Conservation (phyloP, 495 filamentous ascomycete species). For the Xylaria nigripes region DNA sequence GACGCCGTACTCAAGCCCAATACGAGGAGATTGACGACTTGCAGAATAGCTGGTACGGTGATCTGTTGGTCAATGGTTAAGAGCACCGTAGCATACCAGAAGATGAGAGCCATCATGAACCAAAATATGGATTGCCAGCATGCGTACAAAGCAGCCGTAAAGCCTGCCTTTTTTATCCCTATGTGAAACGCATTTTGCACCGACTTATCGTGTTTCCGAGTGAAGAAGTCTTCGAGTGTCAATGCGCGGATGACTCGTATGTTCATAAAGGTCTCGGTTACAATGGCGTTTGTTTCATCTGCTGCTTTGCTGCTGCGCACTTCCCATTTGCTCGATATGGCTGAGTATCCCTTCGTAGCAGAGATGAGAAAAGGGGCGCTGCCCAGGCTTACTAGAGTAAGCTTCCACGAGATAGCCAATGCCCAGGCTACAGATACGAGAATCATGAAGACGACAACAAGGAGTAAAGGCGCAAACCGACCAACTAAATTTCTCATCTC, state of each 20-base stretch:
- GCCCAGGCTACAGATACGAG: slow-evolving; percentile 64
- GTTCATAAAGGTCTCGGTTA: slow-evolving; percentile 73
- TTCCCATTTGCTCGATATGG: slow-evolving; percentile 64
- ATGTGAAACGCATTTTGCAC: slow-evolving; percentile 41
- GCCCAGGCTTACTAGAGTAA: slow-evolving; percentile 69
- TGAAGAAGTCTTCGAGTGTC: slow-evolving; percentile 68
- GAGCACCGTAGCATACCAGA: slow-evolving; percentile 70
- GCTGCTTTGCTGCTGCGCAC: slow-evolving; percentile 52
- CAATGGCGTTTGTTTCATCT: slow-evolving; percentile 46
- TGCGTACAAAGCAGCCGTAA: slow-evolving; percentile 67
- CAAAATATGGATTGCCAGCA: slow-evolving; percentile 59
- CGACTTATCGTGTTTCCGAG: slow-evolving; percentile 52
- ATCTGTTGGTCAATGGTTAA: slow-evolving; percentile 38
- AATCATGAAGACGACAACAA: slow-evolving; percentile 58
- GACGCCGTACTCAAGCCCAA: slow-evolving; percentile 69
- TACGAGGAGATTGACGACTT: slow-evolving; percentile 73
- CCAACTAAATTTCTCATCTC: slow-evolving; percentile 78
- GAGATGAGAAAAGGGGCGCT: slow-evolving; percentile 60
- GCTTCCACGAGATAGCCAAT: slow-evolving; percentile 64
- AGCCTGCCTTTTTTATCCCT: slow-evolving; percentile 52
- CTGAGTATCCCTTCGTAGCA: slow-evolving; percentile 53
- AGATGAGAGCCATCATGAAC: slow-evolving; percentile 72
- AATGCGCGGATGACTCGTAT: slow-evolving; percentile 73
- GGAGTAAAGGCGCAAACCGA: slow-evolving; percentile 61
- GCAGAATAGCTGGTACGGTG: slow-evolving; percentile 51